phyloP scores from a whole-genome alignment of 345 rosid species.

The Citrus trifoliata region DNA sequence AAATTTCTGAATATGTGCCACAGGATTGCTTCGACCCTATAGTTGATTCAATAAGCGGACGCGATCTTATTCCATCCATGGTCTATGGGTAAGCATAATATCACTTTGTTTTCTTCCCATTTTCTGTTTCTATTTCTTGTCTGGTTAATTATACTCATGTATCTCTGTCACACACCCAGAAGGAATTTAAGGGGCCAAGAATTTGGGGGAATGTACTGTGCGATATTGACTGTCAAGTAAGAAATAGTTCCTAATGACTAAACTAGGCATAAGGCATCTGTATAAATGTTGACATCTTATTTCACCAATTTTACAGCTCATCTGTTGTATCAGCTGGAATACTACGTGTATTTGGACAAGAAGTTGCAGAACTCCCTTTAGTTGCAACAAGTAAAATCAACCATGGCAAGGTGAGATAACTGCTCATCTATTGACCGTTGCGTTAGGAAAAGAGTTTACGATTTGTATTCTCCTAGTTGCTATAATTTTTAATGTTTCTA shows the following conservation, averaged over 20 bases:
- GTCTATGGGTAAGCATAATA: slow-evolving; percentile 75
- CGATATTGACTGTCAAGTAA: slow-evolving; percentile 82
- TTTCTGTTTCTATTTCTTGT: not conserved
- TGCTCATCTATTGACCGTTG: not conserved
- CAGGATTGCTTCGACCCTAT: slow-evolving; percentile 94
- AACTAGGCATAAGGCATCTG: not conserved
- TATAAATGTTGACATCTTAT: slow-evolving; percentile 5
- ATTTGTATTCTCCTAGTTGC: not conserved
- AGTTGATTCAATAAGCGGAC: slow-evolving; percentile 66
- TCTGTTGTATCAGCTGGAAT: slow-evolving; percentile 81
- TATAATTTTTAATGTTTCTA: not conserved
- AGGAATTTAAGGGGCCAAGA: slow-evolving; percentile 79
- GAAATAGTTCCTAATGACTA: slow-evolving; percentile 20
- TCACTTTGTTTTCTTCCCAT: not conserved
- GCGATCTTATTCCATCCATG: slow-evolving; percentile 87
- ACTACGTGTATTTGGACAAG: slow-evolving; percentile 76
- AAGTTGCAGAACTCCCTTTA: slow-evolving; percentile 90
- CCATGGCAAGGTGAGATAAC: slow-evolving; percentile 66
- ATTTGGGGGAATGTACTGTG: slow-evolving; percentile 87
- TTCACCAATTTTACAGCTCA: slow-evolving; percentile 43
- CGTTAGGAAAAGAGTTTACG: not conserved
- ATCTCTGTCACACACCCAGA: slow-evolving; percentile 24
- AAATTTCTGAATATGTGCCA: not conserved
- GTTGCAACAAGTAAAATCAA: slow-evolving; percentile 73
- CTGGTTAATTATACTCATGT: not conserved